Evolutionary conservation across 2,329 filamentous ascomycete genomes (phyloP), one percentile per base, ranked within the genome.

Genomic region (Exophiala sp.): DNA sequence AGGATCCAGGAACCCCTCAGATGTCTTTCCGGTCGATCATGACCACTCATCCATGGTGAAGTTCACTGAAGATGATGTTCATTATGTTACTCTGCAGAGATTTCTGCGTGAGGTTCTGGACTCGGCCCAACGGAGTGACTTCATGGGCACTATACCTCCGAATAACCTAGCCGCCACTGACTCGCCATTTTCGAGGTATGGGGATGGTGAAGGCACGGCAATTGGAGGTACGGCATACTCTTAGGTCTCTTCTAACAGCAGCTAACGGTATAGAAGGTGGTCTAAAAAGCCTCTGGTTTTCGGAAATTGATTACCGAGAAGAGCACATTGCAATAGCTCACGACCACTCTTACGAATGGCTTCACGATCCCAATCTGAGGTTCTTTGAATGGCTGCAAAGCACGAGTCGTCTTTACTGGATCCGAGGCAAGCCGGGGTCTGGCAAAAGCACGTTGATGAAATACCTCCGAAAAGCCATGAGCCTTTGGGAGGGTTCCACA

Each of bases 401-500:
- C 5, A 3, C n/a, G 2, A 34, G 40, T 6, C 21, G 43, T 5
- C 3, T 54, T 11, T 54, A 42, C 46, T 54, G 50, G 50, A 54
- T 54, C 4, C 21, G 18, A 11, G 50, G 50, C 5, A 54, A 54
- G 29, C 45, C 45, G 5, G 50, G 50, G 2, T 42, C 35, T 3
- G 50, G 50, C 14, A 54, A 54, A 38, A 40, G 40, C 29, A 54
- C 50, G n/a, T n/a, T 54, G 29, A 49, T 54, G 50, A 54, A 50
- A 16, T 43, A 48, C 18, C 45, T 54, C 4, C 35, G 16, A 1
- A 18, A 16, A 2, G 3, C 3, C 24, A 29, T 8, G 3, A 8
- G 24, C 5, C 21, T 24, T 24, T 24, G 21, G 21, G 6, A 24
- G 6, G 21, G 21, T 6, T 24, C 21, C 6, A 24, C 21, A 24